Evolutionary conservation across 306 rosid genomes (phyloP).

Genomic region (Pachyrhizus erosus): DNA sequence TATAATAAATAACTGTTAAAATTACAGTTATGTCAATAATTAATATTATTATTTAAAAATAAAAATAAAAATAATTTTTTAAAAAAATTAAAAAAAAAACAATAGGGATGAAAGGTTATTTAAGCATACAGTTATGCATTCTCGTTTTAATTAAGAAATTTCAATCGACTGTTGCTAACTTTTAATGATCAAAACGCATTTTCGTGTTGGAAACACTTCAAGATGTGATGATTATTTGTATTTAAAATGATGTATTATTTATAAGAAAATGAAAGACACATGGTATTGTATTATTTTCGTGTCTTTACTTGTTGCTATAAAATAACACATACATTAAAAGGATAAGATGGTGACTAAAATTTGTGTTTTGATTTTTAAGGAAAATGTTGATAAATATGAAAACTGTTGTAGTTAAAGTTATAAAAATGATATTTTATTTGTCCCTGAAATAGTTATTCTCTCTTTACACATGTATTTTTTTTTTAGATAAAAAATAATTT

Average conservation of each 20-base stretch:
- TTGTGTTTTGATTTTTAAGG: background rate
- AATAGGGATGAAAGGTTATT: too few species aligned
- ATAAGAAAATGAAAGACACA: slow-evolving; percentile 16
- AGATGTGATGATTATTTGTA: background rate
- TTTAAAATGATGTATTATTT: background rate
- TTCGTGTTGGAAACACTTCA: background rate
- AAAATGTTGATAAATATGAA: background rate
- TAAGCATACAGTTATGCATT: background rate
- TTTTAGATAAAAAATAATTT: too few species aligned
- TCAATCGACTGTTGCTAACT: slow-evolving; percentile 7
- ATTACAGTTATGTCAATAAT: too few species aligned
- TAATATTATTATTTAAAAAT: too few species aligned
- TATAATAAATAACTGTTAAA: too few species aligned
- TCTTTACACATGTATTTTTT: too few species aligned
- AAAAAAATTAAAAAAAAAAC: too few species aligned
- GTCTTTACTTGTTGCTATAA: slow-evolving; percentile 13
- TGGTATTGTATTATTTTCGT: background rate
- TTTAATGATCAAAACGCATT: slow-evolving; percentile 44
- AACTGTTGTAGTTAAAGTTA: too few species aligned
- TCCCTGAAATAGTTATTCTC: too few species aligned
- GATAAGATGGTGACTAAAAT: background rate
- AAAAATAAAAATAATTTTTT: too few species aligned
- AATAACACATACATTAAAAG: background rate
- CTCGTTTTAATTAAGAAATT: slow-evolving; percentile 26
- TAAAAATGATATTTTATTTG: too few species aligned